phyloP scores from a whole-genome alignment of 495 filamentous ascomycete genomes.

The Opeltia flavorubescens region DNA sequence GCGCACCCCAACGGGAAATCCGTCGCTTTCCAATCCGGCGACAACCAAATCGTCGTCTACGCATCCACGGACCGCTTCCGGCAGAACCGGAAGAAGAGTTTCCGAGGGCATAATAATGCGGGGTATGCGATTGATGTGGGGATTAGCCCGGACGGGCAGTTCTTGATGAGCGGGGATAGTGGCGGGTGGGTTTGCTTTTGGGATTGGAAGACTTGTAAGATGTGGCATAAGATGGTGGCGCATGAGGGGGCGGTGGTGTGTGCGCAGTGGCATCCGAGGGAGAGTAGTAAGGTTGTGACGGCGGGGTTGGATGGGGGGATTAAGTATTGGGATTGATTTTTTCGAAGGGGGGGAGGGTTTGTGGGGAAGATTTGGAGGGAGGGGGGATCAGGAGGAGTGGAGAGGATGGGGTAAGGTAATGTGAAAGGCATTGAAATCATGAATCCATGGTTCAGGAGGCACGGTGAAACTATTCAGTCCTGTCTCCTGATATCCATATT shows the following conservation, averaged over 20 bases:
- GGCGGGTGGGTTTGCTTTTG: slow-evolving; percentile 88
- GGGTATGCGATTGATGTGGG: slow-evolving; percentile 86
- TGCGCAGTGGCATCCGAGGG: slow-evolving; percentile 86
- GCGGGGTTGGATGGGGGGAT: slow-evolving; percentile 80
- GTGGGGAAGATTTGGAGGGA: no score
- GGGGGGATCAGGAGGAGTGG: no score
- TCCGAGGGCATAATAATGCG: slow-evolving; percentile 87
- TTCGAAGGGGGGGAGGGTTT: background rate
- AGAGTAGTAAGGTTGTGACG: slow-evolving; percentile 84
- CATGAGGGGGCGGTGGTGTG: slow-evolving; percentile 64
- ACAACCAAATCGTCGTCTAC: slow-evolving; percentile 96
- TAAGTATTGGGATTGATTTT: slow-evolving; percentile 77
- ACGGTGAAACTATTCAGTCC: no score
- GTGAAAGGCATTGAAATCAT: no score
- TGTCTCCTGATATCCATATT: no score
- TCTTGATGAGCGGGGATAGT: slow-evolving; percentile 69
- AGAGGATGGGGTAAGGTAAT: background rate
- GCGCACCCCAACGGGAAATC: slow-evolving; percentile 82
- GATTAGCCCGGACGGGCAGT: slow-evolving; percentile 80
- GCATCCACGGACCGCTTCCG: slow-evolving; percentile 86
- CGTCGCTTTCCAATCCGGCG: slow-evolving; percentile 78
- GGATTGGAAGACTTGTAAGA: slow-evolving; percentile 98
- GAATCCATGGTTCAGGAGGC: no score
- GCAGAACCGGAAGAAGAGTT: slow-evolving; percentile 92
- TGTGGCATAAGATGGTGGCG: slow-evolving; percentile 89